A percentile compares a stretch with the other conserved stretches of the same genome.
phyloP scores from a whole-genome alignment of 140 eudicot genomes.

The Senecio squalidus region DNA sequence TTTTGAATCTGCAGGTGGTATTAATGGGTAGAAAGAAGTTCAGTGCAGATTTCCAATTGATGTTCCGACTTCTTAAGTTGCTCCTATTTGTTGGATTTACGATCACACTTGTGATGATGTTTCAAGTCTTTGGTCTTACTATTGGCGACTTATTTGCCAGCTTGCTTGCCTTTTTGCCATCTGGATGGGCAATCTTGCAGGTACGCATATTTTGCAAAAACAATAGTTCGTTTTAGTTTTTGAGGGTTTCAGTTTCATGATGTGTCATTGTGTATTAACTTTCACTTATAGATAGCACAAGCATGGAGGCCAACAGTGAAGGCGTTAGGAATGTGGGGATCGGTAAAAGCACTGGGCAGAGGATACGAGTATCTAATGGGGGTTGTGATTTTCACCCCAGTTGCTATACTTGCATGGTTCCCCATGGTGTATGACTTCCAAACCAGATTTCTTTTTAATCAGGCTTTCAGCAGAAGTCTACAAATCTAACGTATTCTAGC shows the following conservation, averaged over 20 bases:
- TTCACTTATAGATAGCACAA: conserved; percentile 56
- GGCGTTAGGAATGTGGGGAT: conserved; percentile 77
- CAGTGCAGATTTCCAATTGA: conserved; percentile 88
- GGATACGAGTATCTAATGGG: conserved; percentile 81
- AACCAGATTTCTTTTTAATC: conserved; percentile 86
- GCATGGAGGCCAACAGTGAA: conserved; percentile 65
- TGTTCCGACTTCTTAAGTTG: conserved; percentile 79
- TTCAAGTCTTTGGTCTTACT: conserved; percentile 51
- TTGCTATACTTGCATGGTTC: conserved; percentile 86
- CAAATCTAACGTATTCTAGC: conserved; percentile 76
- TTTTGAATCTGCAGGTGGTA: conserved; percentile 48
- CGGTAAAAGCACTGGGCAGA: conserved; percentile 74
- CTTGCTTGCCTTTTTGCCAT: conserved; percentile 73
- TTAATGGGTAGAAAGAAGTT: conserved; percentile 82
- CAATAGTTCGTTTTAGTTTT: background rate
- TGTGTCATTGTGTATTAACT: background rate
- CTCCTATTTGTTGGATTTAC: conserved; percentile 52
- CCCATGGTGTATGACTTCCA: conserved; percentile 81
- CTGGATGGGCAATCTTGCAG: conserved; percentile 88
- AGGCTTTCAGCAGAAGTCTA: conserved; percentile 86
- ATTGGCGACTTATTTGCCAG: conserved; percentile 67
- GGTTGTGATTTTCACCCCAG: conserved; percentile 47
- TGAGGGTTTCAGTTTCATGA: background rate
- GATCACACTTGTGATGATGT: conserved; percentile 37
- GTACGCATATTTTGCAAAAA: conserved; percentile 14